A percentile compares a stretch with the other conserved stretches of the same genome.
These are phyloP conservation scores for Blastobotrys serpentis DNA, from an alignment of 1,139 yeast genomes.

Conservation along the genomic window DNA sequence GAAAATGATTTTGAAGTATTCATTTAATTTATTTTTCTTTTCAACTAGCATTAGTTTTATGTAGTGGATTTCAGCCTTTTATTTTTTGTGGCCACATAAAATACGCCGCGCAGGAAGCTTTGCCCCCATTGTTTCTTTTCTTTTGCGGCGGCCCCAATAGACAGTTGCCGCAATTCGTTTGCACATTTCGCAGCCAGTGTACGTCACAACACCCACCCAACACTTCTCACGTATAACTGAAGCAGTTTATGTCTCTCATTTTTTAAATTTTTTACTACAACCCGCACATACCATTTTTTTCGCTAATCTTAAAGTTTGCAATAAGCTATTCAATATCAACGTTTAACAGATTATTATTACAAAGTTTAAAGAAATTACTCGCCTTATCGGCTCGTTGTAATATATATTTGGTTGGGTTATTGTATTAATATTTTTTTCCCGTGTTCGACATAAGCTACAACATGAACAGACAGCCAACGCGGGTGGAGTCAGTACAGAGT, in stretches of 20 bases:
- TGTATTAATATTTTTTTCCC: neutral
- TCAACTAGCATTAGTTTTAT: neutral
- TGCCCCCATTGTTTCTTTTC: constrained; percentile 3
- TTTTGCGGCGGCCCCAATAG: neutral
- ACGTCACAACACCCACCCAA: neutral
- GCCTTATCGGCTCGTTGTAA: neutral
- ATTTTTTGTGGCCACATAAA: neutral
- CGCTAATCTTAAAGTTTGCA: neutral
- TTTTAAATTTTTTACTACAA: constrained; percentile 3
- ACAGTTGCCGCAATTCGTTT: neutral
- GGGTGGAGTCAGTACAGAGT: constrained; percentile 7
- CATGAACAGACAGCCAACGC: constrained; percentile 10
- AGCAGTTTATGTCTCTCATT: neutral
- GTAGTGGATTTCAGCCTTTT: neutral
- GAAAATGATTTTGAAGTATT: too few relatives aligned
- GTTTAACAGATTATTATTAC: neutral
- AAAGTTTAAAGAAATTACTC: neutral
- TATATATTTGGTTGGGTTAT: neutral
- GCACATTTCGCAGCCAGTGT: neutral
- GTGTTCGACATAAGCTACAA: neutral
- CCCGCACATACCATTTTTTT: neutral
- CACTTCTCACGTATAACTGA: neutral
- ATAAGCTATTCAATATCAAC: neutral
- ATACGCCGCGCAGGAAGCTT: too few relatives aligned
- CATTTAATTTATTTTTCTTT: too few relatives aligned